phyloP scores from a whole-genome alignment of 495 filamentous ascomycete genomes.

The Talaromyces proteolyticus region DNA sequence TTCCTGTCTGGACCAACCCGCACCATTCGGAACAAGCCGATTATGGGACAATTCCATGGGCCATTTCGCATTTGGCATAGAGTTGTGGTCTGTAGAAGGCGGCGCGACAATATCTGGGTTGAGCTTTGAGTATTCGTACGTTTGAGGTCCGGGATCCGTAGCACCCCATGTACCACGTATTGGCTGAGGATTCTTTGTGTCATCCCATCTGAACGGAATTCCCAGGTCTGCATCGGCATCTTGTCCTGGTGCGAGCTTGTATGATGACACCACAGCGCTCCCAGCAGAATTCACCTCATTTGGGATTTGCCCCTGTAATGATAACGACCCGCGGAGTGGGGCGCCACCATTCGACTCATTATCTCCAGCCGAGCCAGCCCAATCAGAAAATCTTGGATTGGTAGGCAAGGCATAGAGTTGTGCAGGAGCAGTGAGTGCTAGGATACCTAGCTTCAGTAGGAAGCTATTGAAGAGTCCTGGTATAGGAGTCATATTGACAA shows the following conservation, averaged over 20 bases:
- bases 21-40: constrained; percentile 36
- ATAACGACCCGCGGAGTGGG: not conserved
- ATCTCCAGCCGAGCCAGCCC: not conserved
- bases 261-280: constrained; percentile 5
- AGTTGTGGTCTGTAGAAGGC: constrained; percentile 48
- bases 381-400: not conserved
- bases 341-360: not conserved
- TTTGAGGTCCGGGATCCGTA: constrained; percentile 47
- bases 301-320: not conserved
- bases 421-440: not conserved
- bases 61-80: constrained; percentile 50
- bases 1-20: constrained; percentile 56
- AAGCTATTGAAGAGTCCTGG: not conserved
- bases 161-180: constrained; percentile 44
- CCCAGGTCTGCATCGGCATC: constrained; percentile 43
- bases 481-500: not conserved
- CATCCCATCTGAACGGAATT: constrained; percentile 47
- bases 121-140: constrained; percentile 43
- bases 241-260: constrained; percentile 37
- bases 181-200: constrained; percentile 49
- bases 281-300: not conserved
- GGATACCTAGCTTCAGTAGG: too few relatives aligned
- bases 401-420: not conserved
- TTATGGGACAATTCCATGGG: constrained; percentile 53
- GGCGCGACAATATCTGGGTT: constrained; percentile 53